Conservation (phyloP, 805 yeast genomes). For the fission yeast (Schizosaccharomyces pombe) region ASM294v3 CU329670.1:5251501-5252000, state of each 20-base stretch:
- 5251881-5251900: neutral
- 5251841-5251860: neutral
- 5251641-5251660: neutral
- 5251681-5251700: neutral
- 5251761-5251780: neutral
- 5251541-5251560: neutral
- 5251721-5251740: neutral
- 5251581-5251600: too few relatives aligned
- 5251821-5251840: too few relatives aligned
- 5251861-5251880: neutral
- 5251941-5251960: neutral
- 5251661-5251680: too few relatives aligned
- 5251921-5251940: conserved; percentile 1
- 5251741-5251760: neutral
- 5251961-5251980: neutral
- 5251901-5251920: neutral
- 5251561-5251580: too few relatives aligned
- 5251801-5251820: neutral
- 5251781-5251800: neutral
- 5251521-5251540: conserved; percentile 1
- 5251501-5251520: neutral
- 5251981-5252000: neutral
- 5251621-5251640: neutral
- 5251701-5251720: neutral
- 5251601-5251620: neutral